Percentiles rank a stretch among this genome's conserved stretches.
These are phyloP conservation scores for Leccinum brunneo-olivaceum DNA, from an alignment of 1,284 basidiomycete species.

Conservation along the genomic window DNA sequence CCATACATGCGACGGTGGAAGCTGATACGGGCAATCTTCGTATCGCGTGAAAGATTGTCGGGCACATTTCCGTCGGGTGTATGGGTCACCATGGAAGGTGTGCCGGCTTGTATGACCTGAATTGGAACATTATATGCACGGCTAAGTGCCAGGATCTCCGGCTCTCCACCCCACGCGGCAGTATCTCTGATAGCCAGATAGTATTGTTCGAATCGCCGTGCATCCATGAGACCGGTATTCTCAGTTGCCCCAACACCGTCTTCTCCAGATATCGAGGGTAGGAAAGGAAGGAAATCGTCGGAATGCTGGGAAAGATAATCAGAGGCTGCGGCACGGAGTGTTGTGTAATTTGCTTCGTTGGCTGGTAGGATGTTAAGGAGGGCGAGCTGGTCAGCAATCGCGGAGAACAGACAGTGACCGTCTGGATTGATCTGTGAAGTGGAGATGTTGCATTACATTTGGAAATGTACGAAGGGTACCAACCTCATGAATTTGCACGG, in stretches of 20 bases:
- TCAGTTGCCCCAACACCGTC: constrained; percentile 66
- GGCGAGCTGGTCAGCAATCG: constrained; percentile 84
- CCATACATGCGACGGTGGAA: constrained; percentile 92
- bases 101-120: constrained; percentile 83
- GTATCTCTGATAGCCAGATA: constrained; percentile 79
- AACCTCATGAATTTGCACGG: constrained; percentile 69
- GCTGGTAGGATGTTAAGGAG: constrained; percentile 55
- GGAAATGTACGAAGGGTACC: constrained; percentile 13
- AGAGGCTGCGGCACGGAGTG: constrained; percentile 68
- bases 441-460: constrained; percentile 5
- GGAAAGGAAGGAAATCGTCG: constrained; percentile 92
- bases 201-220: constrained; percentile 68
- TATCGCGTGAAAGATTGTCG: constrained; percentile 33
- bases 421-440: constrained; percentile 77
- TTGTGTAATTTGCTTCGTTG: constrained; percentile 50
- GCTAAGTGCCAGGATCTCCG: constrained; percentile 89
- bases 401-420: constrained; percentile 92
- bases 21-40: constrained; percentile 66
- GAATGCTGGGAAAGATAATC: constrained; percentile 79
- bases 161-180: constrained; percentile 94
- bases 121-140: constrained; percentile 83
- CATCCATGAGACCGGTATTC: constrained; percentile 64
- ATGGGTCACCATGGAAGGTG: constrained; percentile 81
- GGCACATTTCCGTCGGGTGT: constrained; percentile 40
- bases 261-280: constrained; percentile 73